phyloP scores from a whole-genome alignment of 805 yeast genomes.

The Teunomyces stri region DNA sequence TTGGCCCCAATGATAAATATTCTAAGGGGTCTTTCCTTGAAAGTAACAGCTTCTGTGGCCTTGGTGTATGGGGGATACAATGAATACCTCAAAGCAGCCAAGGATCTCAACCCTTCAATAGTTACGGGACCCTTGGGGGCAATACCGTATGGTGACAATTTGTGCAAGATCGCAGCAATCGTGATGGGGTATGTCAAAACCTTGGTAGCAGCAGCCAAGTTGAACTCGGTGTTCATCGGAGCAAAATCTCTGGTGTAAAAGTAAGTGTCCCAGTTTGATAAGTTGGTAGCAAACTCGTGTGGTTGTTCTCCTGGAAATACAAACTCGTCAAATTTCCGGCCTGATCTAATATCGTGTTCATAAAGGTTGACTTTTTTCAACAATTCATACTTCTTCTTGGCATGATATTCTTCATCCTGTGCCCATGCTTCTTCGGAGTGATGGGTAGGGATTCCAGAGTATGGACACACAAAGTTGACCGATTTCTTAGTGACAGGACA shows the following conservation, averaged over 20 bases:
- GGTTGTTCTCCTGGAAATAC: slow-evolving; percentile 85
- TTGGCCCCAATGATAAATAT: slow-evolving; percentile 88
- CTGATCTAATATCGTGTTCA: slow-evolving; percentile 93
- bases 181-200: slow-evolving; percentile 92
- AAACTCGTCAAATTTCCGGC: slow-evolving; percentile 92
- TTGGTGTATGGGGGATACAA: slow-evolving; percentile 63
- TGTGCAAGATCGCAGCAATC: slow-evolving; percentile 78
- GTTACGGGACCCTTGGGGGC: slow-evolving; percentile 86
- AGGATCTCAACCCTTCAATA: slow-evolving; percentile 87
- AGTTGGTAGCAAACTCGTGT: slow-evolving; percentile 69
- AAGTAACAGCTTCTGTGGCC: slow-evolving; percentile 45
- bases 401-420: slow-evolving; percentile 70
- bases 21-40: slow-evolving; percentile 86
- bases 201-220: slow-evolving; percentile 91
- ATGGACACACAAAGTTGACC: slow-evolving; percentile 84
- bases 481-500: slow-evolving; percentile 87
- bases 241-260: slow-evolving; percentile 89
- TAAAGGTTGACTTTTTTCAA: slow-evolving; percentile 85
- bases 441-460: slow-evolving; percentile 95
- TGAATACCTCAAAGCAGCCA: slow-evolving; percentile 90
- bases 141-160: slow-evolving; percentile 77
- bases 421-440: slow-evolving; percentile 89
- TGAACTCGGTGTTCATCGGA: slow-evolving; percentile 96
- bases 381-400: slow-evolving; percentile 60
- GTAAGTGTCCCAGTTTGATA: slow-evolving; percentile 87